Evolutionary conservation across 192 early-diverging fungal genomes (phyloP).

Genomic region (Backusella tarrabulga): DNA sequence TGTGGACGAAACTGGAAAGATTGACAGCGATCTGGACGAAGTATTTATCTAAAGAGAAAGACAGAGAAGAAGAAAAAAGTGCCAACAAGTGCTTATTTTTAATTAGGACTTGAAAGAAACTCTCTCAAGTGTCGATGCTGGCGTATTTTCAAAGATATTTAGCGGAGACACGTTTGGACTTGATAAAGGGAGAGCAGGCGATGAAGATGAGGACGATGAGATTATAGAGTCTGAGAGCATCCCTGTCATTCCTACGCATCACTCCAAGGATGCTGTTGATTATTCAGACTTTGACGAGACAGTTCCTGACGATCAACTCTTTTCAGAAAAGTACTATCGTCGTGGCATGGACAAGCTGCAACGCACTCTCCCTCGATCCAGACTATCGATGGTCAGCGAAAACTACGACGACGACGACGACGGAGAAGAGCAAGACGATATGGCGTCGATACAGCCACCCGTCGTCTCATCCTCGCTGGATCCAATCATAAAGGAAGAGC

Average conservation of each 20-base stretch:
- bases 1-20: constrained; percentile 80
- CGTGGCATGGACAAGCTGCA: constrained; percentile 38
- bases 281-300: constrained; percentile 83
- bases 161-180: constrained; percentile 53
- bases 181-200: constrained; percentile 41
- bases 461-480: background rate
- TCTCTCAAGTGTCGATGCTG: constrained; percentile 49
- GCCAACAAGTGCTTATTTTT: background rate
- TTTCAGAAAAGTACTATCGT: constrained; percentile 45
- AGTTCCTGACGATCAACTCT: constrained; percentile 63
- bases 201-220: constrained; percentile 42
- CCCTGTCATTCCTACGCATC: constrained; percentile 46
- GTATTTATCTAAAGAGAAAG: constrained; percentile 9
- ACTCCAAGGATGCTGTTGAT: constrained; percentile 72
- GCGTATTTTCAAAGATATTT: constrained; percentile 49
- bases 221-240: constrained; percentile 28
- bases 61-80: background rate
- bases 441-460: background rate
- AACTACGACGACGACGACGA: constrained; percentile 43
- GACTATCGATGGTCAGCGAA: constrained; percentile 32
- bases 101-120: constrained; percentile 54
- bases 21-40: constrained; percentile 49
- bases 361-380: constrained; percentile 6
- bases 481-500: background rate
- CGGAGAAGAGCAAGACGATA: constrained; percentile 23